Evolutionary conservation across 495 filamentous ascomycete genomes (phyloP).

Genomic region (Hyaloscypha variabilis): DNA sequence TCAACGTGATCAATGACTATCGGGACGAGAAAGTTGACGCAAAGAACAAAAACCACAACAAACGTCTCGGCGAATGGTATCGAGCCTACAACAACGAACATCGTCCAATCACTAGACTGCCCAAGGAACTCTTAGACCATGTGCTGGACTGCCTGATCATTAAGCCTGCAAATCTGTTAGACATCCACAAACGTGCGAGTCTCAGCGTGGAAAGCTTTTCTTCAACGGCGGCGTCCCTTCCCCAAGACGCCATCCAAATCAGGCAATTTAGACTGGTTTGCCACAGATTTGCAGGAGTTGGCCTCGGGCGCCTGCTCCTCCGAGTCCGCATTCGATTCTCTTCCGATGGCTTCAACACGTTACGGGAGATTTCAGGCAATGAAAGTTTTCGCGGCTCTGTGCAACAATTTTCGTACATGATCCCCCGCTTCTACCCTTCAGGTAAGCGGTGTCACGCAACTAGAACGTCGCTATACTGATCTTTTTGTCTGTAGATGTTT

Average conservation of each 20-base stretch:
- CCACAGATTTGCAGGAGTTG: conserved; percentile 61
- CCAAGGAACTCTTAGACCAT: conserved; percentile 62
- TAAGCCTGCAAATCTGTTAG: conserved; percentile 47
- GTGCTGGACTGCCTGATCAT: conserved; percentile 48
- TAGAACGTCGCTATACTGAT: background rate
- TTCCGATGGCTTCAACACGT: conserved; percentile 53
- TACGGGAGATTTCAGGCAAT: conserved; percentile 51
- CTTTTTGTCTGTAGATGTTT: conserved; percentile 2
- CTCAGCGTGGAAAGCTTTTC: conserved; percentile 59
- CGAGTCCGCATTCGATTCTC: conserved; percentile 65
- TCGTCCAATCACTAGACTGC: conserved; percentile 37
- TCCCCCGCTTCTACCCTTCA: conserved; percentile 68
- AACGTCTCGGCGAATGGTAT: conserved; percentile 46
- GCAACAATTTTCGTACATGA: conserved; percentile 71
- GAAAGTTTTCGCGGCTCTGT: conserved; percentile 61
- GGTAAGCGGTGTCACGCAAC: conserved; percentile 25
- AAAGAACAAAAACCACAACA: conserved; percentile 24
- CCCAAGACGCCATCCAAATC: conserved; percentile 27
- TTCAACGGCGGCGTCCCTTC: conserved; percentile 42
- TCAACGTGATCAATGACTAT: background rate
- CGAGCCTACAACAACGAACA: conserved; percentile 25
- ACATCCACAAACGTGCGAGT: conserved; percentile 51
- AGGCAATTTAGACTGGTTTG: conserved; percentile 52
- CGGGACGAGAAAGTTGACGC: conserved; percentile 9
- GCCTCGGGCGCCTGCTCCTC: conserved; percentile 61